phyloP scores from a whole-genome alignment of 768 basidiomycete genomes.

The Dendrothele bispora region DNA sequence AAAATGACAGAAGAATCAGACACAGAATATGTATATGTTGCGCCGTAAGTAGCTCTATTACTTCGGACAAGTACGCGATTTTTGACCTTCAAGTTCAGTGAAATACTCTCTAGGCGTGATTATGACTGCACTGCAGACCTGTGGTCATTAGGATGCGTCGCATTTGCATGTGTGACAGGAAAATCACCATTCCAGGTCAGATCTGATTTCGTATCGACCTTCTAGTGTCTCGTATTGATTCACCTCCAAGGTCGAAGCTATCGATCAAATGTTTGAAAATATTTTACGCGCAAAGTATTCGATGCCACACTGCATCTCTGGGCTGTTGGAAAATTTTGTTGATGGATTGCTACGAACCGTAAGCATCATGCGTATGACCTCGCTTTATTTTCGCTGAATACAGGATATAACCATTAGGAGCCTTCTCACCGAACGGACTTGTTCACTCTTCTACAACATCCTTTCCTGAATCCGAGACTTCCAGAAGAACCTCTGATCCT shows the following conservation, averaged over 20 bases:
- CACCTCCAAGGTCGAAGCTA: conserved; percentile 15
- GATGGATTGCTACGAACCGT: conserved; percentile 28
- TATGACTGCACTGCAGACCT: conserved; percentile 40
- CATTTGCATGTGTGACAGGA: conserved; percentile 36
- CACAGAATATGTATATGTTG: conserved; percentile 33
- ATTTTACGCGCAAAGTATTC: conserved; percentile 21
- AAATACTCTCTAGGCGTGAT: conserved; percentile 31
- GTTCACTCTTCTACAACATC: background rate
- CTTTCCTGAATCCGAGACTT: conserved; percentile 1
- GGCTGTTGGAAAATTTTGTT: conserved; percentile 23
- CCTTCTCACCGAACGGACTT: background rate
- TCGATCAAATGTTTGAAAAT: conserved; percentile 19
- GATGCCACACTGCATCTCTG: conserved; percentile 24
- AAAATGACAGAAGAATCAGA: no score
- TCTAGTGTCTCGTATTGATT: conserved; percentile 1
- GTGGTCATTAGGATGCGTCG: conserved; percentile 48
- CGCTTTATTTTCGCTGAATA: no score
- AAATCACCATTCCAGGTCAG: conserved; percentile 32
- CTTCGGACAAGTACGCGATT: no score
- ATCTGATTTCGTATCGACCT: background rate
- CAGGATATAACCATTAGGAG: background rate
- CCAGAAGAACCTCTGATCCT: background rate
- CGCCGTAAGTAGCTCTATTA: conserved; percentile 49
- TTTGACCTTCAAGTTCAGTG: no score
- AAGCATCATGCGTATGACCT: no score